phyloP scores from a whole-genome alignment of 116 monocot species.

The Zostera marina region DNA sequence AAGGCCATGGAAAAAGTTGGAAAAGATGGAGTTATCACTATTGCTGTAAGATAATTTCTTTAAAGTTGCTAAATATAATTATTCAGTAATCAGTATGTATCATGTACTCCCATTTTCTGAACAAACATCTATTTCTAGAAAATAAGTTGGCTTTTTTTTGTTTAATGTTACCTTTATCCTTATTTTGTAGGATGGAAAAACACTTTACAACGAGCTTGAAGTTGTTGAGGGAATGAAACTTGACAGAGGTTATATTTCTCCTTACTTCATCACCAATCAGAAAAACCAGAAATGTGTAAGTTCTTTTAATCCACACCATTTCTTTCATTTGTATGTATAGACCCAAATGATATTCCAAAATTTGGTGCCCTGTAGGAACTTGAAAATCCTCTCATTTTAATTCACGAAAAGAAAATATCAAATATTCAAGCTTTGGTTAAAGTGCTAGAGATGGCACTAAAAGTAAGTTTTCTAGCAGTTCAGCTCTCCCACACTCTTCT shows the following conservation, averaged over 20 bases:
- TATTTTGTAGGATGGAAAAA: slow-evolving; percentile 72
- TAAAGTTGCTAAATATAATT: too few relatives aligned
- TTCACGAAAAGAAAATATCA: slow-evolving; percentile 78
- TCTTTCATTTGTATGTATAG: background rate
- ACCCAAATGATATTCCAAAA: background rate
- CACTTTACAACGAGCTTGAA: slow-evolving; percentile 85
- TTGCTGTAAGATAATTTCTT: background rate
- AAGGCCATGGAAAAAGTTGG: slow-evolving; percentile 99
- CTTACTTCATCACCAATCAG: slow-evolving; percentile 85
- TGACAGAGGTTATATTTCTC: slow-evolving; percentile 94
- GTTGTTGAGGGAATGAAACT: slow-evolving; percentile 99
- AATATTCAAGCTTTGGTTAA: slow-evolving; percentile 75
- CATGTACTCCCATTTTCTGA: too few relatives aligned
- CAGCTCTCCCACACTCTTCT: too few relatives aligned
- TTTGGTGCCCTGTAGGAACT: slow-evolving; percentile 29
- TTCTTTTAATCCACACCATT: background rate
- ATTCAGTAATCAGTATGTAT: too few relatives aligned
- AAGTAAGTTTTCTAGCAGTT: slow-evolving; percentile 31
- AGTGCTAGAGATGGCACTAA: slow-evolving; percentile 77
- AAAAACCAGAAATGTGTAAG: slow-evolving; percentile 98
- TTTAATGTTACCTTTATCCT: background rate
- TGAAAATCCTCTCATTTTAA: slow-evolving; percentile 68
- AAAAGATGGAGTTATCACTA: slow-evolving; percentile 70
- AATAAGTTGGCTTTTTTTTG: too few relatives aligned
- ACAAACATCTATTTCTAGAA: too few relatives aligned